Conservation (phyloP, 164 flowering plant genomes). For the Warburgia ugandensis region DNA sequence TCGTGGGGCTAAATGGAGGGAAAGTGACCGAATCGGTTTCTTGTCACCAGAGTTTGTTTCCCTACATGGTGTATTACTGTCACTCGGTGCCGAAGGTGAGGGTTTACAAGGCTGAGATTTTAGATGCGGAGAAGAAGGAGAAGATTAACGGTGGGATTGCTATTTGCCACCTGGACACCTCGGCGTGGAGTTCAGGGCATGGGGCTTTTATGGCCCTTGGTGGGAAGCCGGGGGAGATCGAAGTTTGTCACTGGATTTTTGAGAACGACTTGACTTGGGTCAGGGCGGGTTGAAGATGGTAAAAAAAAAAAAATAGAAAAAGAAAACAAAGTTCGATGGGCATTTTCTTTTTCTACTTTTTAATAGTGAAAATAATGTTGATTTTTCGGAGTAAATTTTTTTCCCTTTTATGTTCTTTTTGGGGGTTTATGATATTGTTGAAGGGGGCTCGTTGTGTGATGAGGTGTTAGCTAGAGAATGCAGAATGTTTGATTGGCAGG, state of each 20-base stretch:
- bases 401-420: no score
- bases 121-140: conserved; percentile 32
- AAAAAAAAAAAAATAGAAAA: background rate
- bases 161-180: conserved; percentile 86
- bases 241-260: conserved; percentile 36
- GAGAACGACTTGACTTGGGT: conserved; percentile 34
- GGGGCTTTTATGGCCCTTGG: conserved; percentile 81
- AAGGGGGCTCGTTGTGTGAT: no score
- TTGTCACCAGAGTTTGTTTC: conserved; percentile 82
- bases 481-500: no score
- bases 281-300: conserved; percentile 5
- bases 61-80: conserved; percentile 74
- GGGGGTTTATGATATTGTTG: no score
- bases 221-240: conserved; percentile 60
- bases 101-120: conserved; percentile 67
- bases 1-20: conserved; percentile 69
- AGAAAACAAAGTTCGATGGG: no score
- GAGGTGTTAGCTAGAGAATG: background rate
- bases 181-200: conserved; percentile 61
- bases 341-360: no score
- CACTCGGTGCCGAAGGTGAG: conserved; percentile 84
- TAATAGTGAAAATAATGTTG: no score
- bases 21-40: conserved; percentile 63
- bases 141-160: conserved; percentile 74
- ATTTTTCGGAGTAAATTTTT: no score